A percentile compares a stretch with the other conserved stretches of the same genome.
phyloP scores from a whole-genome alignment of 2,329 filamentous ascomycete species.

The Alternaria burnsii region DNA sequence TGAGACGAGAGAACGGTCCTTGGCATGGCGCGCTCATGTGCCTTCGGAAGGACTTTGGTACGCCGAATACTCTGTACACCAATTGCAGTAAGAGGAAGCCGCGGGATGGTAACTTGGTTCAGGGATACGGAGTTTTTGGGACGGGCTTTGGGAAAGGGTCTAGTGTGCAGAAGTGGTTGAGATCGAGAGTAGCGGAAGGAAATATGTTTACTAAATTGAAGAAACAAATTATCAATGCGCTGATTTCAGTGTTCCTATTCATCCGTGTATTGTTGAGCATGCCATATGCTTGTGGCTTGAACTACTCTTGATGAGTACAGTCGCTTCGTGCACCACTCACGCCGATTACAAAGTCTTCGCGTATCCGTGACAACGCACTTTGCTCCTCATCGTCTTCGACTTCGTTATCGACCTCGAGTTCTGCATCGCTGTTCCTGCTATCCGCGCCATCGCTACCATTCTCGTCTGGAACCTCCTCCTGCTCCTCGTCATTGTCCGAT shows the following conservation, averaged over 20 bases:
- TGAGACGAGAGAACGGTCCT: neutral
- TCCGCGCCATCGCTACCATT: neutral
- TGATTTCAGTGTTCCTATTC: neutral
- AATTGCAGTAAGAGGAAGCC: neutral
- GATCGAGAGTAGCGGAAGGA: neutral
- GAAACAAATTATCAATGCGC: neutral
- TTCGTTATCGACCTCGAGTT: constrained; percentile 10
- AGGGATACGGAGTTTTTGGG: neutral
- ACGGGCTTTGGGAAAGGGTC: neutral
- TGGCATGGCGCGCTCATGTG: neutral
- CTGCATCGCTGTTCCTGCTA: constrained; percentile 2
- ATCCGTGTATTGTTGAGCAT: neutral
- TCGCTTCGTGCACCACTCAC: constrained; percentile 17
- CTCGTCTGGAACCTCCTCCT: neutral
- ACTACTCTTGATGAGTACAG: constrained; percentile 1
- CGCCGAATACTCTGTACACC: neutral
- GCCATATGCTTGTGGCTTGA: too few relatives aligned
- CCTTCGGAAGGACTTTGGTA: neutral
- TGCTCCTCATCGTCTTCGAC: constrained; percentile 19
- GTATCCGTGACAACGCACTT: constrained; percentile 23
- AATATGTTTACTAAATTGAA: neutral
- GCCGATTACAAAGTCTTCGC: constrained; percentile 23
- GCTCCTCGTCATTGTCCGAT: constrained; percentile 12
- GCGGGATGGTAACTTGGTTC: neutral
- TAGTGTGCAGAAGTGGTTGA: neutral